Evolutionary conservation across 106 monocot species (phyloP), one percentile per base, ranked within the genome.

Genomic region (Dendrobium catenatum): DNA sequence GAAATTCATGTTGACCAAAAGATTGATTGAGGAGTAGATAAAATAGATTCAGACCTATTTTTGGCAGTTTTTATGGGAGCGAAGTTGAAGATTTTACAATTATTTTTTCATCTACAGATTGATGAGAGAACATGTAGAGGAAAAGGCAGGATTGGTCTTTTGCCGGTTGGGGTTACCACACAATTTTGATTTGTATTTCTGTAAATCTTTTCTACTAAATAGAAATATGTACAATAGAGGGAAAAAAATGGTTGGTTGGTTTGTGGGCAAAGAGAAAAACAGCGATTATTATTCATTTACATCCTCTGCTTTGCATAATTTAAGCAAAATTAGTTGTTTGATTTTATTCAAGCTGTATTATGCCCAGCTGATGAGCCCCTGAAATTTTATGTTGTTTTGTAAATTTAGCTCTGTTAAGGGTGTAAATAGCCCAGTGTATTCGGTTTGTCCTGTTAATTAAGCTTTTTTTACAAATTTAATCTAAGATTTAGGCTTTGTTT

Each of bases 111-210:
- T 66, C 24, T 6, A 9, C 13, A 66, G 64, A 66, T 66, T 26
- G 26, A n/a, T 6, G n/a, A 66, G 24, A 64, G 37, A 26, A 66
- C 24, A 37, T 33, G 27, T 72, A 40, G 72, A 37, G 17, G 40
- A 27, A 27, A 3, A 33, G 1, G 9, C 51, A 51, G 51, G 51
- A 66, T 66, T 66, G 64, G 64, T 66, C 24, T 66, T 51, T 66
- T 17, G 64, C 83, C 78, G 46, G 66, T 75, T 80, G 33, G 80
- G 33, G 80, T 51, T 15, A 51, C 51, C 13, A 51, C 82, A 83
- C 84, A 91, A 86, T 91, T 93, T 93, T 93, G 90, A 86, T 91
- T 87, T 87, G 80, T 87, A 88, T 77, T 81, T 78, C 26, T 89
- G 87, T 90, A 87, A 82, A 89, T 84, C 68, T 86, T 86, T 81